Evolutionary conservation across 345 rosid species (phyloP).

Genomic region (Brassica carinata): DNA sequence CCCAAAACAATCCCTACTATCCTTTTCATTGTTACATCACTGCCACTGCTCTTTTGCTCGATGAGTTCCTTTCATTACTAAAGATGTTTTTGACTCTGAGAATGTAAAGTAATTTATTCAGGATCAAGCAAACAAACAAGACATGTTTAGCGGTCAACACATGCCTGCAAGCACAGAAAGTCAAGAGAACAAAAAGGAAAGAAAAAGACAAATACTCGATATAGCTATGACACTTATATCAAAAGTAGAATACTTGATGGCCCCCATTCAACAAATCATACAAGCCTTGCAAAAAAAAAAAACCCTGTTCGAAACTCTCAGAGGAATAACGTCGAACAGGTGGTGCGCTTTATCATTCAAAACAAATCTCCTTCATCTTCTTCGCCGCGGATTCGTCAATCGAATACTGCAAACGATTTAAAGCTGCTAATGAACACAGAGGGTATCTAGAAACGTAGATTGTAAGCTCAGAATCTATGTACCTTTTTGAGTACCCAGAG

Average conservation of each 20-base stretch:
- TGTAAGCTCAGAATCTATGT: no score
- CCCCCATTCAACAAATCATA: conserved; percentile 9
- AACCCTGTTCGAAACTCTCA: not conserved
- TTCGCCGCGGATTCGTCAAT: no score
- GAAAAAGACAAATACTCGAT: conserved; percentile 22
- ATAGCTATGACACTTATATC: conserved; percentile 9
- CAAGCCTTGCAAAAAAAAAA: not conserved
- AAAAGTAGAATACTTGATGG: conserved; percentile 24
- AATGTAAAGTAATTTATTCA: conserved; percentile 19
- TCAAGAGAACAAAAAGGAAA: conserved; percentile 25
- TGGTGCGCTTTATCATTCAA: conserved; percentile 41
- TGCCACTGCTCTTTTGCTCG: not conserved
- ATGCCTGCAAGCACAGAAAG: conserved; percentile 16
- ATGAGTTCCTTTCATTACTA: conserved; percentile 10
- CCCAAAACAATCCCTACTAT: conserved; percentile 18
- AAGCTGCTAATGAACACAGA: no score
- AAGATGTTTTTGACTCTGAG: not conserved
- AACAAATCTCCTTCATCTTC: conserved; percentile 56
- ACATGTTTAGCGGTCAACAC: conserved; percentile 17
- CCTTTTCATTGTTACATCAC: conserved; percentile 1
- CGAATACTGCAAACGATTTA: no score
- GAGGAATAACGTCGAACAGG: conserved; percentile 52
- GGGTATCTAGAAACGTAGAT: no score
- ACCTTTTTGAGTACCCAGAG: no score
- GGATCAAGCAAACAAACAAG: conserved; percentile 29